phyloP scores from a whole-genome alignment of 1,284 basidiomycete genomes.

The Ustilago xerochloae region DNA sequence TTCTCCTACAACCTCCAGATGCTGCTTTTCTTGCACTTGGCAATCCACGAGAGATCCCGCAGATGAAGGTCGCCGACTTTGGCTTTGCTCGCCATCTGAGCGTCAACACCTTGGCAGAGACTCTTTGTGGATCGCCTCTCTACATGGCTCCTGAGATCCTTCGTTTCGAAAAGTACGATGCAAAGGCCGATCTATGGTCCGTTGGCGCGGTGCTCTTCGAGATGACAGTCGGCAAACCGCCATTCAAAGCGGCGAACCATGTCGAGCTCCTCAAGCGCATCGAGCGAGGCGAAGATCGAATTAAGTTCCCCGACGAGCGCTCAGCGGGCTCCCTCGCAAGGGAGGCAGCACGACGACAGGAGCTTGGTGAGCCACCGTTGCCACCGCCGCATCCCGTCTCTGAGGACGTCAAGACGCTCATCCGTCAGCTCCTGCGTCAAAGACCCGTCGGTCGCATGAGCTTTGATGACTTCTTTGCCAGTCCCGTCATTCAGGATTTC shows the following conservation, averaged over 20 bases:
- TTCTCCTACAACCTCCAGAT: conserved; percentile 86
- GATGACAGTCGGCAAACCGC: conserved; percentile 91
- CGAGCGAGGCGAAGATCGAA: conserved; percentile 78
- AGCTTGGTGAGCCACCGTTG: conserved; percentile 56
- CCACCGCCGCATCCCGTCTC: conserved; percentile 73
- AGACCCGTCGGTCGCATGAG: conserved; percentile 85
- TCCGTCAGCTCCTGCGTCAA: conserved; percentile 83
- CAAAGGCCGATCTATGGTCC: conserved; percentile 97
- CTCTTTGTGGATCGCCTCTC: conserved; percentile 93
- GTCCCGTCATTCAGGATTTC: conserved; percentile 49
- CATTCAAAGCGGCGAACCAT: conserved; percentile 94
- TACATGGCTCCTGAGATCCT: conserved; percentile 99
- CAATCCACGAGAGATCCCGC: conserved; percentile 79
- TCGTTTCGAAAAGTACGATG: conserved; percentile 96
- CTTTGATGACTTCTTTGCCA: conserved; percentile 91
- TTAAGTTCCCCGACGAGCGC: conserved; percentile 81
- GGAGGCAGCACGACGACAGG: conserved; percentile 54
- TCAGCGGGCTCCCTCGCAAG: conserved; percentile 56
- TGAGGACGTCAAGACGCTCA: conserved; percentile 86
- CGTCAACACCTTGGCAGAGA: conserved; percentile 93
- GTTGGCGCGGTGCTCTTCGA: conserved; percentile 97
- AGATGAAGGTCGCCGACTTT: conserved; percentile 80
- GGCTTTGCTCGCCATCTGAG: conserved; percentile 94
- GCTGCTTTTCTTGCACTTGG: conserved; percentile 82
- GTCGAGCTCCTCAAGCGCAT: conserved; percentile 95